phyloP scores from a whole-genome alignment of 2,329 filamentous ascomycete genomes.

The Aspergillus caelatus region DNA sequence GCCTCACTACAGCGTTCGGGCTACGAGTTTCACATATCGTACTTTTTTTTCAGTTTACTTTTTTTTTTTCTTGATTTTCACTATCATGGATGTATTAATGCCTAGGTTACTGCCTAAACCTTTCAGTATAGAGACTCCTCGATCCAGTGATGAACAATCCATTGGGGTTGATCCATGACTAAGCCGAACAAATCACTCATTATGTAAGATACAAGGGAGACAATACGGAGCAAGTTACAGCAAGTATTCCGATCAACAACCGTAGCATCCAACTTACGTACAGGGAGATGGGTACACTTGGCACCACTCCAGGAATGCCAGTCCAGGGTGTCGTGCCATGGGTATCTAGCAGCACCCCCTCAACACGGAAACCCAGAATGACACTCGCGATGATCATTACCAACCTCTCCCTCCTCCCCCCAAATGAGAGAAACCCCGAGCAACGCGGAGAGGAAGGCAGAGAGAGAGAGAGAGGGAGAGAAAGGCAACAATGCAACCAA shows the following conservation, averaged over 20 bases:
- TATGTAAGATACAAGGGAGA: not conserved
- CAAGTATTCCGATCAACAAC: not conserved
- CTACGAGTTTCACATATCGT: not conserved
- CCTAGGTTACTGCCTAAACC: not conserved
- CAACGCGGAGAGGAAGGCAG: not conserved
- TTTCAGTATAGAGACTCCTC: not conserved
- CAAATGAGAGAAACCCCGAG: not conserved
- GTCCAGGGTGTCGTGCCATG: not conserved
- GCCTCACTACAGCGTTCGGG: slow-evolving; percentile 1
- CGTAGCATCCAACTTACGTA: not conserved
- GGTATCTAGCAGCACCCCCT: not conserved
- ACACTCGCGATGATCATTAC: not conserved
- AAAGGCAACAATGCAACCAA: not conserved
- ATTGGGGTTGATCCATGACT: not conserved
- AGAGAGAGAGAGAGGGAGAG: too few species aligned
- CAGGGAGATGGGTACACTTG: not conserved
- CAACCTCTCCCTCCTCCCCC: not conserved
- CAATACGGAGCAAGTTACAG: not conserved
- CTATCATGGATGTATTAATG: slow-evolving; percentile 1
- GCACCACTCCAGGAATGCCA: not conserved
- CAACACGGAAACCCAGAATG: not conserved
- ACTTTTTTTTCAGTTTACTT: not conserved
- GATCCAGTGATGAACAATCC: not conserved
- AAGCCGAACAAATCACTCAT: slow-evolving; percentile 1
- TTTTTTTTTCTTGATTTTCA: not conserved